These are phyloP conservation scores for Colletotrichum neosansevieriae DNA, from an alignment of 2,329 filamentous ascomycete genomes.

Conservation along the genomic window DNA sequence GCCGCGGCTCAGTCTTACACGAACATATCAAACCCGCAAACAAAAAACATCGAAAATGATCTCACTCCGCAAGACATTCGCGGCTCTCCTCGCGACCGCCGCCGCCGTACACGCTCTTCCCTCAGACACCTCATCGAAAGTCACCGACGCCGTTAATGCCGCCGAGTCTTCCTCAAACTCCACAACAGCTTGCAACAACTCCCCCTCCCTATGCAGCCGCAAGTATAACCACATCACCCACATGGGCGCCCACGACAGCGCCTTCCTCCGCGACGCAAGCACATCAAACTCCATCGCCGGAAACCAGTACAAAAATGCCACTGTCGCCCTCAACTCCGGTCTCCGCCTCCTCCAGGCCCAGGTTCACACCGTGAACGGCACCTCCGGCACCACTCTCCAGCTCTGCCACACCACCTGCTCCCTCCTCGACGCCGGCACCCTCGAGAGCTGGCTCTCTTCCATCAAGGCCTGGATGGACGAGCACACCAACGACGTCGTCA, in stretches of 20 bases:
- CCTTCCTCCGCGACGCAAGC: conserved; percentile 75
- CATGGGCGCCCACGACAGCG: conserved; percentile 80
- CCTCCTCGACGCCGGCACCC: conserved; percentile 75
- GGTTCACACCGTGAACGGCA: conserved; percentile 71
- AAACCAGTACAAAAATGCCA: conserved; percentile 82
- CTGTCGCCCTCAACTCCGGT: conserved; percentile 76
- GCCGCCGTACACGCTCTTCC: conserved; percentile 34
- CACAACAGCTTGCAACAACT: conserved; percentile 82
- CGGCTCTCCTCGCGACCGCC: conserved; percentile 44
- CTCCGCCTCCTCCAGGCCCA: conserved; percentile 79
- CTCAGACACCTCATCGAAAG: conserved; percentile 41
- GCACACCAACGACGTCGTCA: conserved; percentile 81
- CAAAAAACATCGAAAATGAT: conserved; percentile 43
- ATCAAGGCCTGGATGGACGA: conserved; percentile 77
- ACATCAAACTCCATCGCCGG: conserved; percentile 73
- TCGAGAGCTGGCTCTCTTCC: conserved; percentile 72
- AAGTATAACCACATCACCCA: conserved; percentile 82
- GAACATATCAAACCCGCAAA: neutral
- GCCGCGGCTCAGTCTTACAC: neutral
- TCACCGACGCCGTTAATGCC: conserved; percentile 15
- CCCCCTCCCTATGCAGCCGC: conserved; percentile 76
- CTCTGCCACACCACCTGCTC: conserved; percentile 78
- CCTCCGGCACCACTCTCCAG: conserved; percentile 58
- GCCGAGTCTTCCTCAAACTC: conserved; percentile 45
- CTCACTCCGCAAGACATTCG: conserved; percentile 45